A percentile compares a stretch with the other conserved stretches of the same genome.
Conservation (phyloP, 2,329 filamentous ascomycete genomes). For the Ilyonectria mors-panacis region DNA sequence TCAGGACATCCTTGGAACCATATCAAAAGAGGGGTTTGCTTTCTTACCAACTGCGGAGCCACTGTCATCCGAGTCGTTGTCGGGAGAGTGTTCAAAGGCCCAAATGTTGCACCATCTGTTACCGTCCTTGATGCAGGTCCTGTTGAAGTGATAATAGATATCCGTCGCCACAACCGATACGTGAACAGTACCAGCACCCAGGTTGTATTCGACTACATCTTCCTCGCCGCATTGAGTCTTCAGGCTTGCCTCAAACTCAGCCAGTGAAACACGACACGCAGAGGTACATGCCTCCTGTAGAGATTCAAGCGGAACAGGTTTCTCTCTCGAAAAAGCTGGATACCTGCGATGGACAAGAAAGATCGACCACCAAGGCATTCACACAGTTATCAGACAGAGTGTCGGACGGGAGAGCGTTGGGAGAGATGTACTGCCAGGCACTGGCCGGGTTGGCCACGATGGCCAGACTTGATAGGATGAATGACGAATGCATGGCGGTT, state of each 20-base stretch:
- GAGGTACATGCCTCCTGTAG: conserved; percentile 9
- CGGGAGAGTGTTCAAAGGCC: conserved; percentile 17
- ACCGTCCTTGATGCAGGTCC: conserved; percentile 15
- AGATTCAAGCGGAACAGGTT: conserved; percentile 11
- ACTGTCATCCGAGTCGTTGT: not conserved
- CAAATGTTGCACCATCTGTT: conserved; percentile 12
- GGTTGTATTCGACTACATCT: conserved; percentile 10
- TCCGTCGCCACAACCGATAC: conserved; percentile 7
- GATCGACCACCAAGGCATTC: conserved; percentile 13
- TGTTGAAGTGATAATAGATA: conserved; percentile 15
- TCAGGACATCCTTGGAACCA: not conserved
- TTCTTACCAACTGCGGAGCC: not conserved
- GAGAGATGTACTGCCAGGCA: conserved; percentile 17
- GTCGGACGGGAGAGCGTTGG: conserved; percentile 7
- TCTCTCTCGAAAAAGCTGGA: conserved; percentile 15
- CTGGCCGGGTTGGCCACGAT: not conserved
- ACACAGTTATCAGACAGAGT: conserved; percentile 4
- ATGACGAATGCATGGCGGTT: conserved; percentile 7
- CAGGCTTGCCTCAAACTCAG: not conserved
- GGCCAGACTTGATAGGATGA: conserved; percentile 7
- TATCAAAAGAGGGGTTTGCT: not conserved
- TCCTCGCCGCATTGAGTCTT: conserved; percentile 13
- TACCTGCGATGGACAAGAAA: not conserved
- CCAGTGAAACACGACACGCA: conserved; percentile 9
- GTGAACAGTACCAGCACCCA: not conserved